Percentiles rank a stretch among this genome's conserved stretches.
phyloP scores from a whole-genome alignment of 768 basidiomycete species.

The Tremella fuciformis region DNA sequence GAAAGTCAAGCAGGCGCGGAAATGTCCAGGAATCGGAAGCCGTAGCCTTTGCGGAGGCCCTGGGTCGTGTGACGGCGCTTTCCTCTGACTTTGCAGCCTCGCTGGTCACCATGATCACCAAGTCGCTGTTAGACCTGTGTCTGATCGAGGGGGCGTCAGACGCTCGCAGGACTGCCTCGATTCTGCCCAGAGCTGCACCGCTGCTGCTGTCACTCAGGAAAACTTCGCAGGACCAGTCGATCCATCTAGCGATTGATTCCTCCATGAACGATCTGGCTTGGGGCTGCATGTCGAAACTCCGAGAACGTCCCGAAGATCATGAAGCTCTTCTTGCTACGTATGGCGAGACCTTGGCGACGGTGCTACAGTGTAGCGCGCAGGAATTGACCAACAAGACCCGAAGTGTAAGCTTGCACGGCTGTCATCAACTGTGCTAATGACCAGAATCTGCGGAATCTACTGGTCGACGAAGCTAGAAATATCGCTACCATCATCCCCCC shows the following conservation, averaged over 20 bases:
- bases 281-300: neutral
- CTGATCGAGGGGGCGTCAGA: constrained; percentile 3
- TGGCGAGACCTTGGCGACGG: too few species aligned
- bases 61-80: constrained; percentile 24
- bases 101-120: constrained; percentile 9
- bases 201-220: neutral
- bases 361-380: too few species aligned
- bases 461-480: too few species aligned
- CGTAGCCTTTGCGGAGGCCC: constrained; percentile 28
- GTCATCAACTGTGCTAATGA: too few species aligned
- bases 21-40: constrained; percentile 30
- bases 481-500: too few species aligned
- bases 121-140: constrained; percentile 9
- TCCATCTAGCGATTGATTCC: neutral
- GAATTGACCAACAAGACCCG: too few species aligned
- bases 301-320: too few species aligned
- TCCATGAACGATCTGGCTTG: neutral
- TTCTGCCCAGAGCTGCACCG: constrained; percentile 10
- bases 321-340: too few species aligned
- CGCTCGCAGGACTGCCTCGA: neutral
- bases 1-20: constrained; percentile 23
- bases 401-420: too few species aligned
- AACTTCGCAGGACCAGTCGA: neutral
- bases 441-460: too few species aligned
- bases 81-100: constrained; percentile 8